Conservation (phyloP, 768 basidiomycete genomes). For the Hebeloma cylindrosporum region DNA sequence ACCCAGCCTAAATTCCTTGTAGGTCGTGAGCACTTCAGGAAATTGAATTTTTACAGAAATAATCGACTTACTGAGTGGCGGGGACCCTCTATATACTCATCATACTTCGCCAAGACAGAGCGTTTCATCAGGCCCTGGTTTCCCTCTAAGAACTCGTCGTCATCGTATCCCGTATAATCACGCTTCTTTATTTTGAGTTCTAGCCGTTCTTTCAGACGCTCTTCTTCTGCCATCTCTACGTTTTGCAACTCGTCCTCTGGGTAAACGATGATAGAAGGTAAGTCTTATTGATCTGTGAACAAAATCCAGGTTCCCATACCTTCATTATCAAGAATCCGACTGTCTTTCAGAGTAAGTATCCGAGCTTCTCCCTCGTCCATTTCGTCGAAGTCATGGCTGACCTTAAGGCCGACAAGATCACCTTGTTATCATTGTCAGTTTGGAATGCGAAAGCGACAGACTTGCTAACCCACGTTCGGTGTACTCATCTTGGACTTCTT, state of each 20-base stretch:
- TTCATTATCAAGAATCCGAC: slow-evolving; percentile 92
- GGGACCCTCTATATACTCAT: slow-evolving; percentile 80
- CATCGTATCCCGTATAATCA: slow-evolving; percentile 94
- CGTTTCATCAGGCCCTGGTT: slow-evolving; percentile 72
- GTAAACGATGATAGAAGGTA: background rate
- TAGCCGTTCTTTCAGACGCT: slow-evolving; percentile 72
- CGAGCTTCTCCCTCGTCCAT: slow-evolving; percentile 93
- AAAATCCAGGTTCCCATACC: slow-evolving; percentile 44
- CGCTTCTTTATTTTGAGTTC: slow-evolving; percentile 86
- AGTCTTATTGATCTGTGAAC: background rate
- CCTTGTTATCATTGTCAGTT: slow-evolving; percentile 41
- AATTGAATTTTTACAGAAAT: background rate
- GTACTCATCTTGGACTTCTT: slow-evolving; percentile 73
- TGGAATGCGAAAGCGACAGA: background rate
- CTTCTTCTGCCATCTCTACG: slow-evolving; percentile 89
- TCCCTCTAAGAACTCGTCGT: slow-evolving; percentile 85
- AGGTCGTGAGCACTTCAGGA: slow-evolving; percentile 9
- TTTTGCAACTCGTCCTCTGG: slow-evolving; percentile 98
- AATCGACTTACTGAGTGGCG: slow-evolving; percentile 57
- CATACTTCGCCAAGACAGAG: slow-evolving; percentile 88
- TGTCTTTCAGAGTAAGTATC: slow-evolving; percentile 96
- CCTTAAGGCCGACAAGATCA: slow-evolving; percentile 92
- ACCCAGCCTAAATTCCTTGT: slow-evolving; percentile 86
- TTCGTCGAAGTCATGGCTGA: slow-evolving; percentile 90
- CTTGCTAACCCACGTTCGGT: slow-evolving; percentile 72